Evolutionary conservation across 192 early-diverging fungal species (phyloP).

Genomic region (Gonapodya sp.): DNA sequence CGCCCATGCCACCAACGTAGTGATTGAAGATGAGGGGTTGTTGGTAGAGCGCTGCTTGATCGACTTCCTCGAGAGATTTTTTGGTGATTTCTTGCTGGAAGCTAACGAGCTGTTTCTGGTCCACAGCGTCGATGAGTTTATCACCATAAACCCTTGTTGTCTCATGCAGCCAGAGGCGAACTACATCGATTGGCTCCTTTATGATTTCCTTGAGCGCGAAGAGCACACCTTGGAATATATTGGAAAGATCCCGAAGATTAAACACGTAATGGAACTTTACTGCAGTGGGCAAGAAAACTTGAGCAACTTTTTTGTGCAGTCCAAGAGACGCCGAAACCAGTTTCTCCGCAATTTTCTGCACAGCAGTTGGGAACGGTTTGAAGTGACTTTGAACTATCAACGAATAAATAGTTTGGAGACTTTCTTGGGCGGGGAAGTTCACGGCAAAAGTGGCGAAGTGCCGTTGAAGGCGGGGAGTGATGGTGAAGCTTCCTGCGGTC

Average conservation of each 20-base stretch:
- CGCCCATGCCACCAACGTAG: constrained; percentile 46
- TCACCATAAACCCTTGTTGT: constrained; percentile 48
- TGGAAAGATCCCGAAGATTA: constrained; percentile 48
- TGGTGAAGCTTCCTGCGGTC: constrained; percentile 53
- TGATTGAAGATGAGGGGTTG: constrained; percentile 52
- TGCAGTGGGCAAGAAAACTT: constrained; percentile 46
- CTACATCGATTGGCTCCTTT: constrained; percentile 43
- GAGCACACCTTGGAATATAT: constrained; percentile 55
- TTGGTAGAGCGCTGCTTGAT: constrained; percentile 37
- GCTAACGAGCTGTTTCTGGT: constrained; percentile 34
- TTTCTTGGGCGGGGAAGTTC: constrained; percentile 48
- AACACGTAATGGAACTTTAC: constrained; percentile 62
- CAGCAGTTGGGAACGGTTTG: constrained; percentile 40
- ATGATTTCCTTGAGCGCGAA: constrained; percentile 50
- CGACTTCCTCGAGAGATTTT: constrained; percentile 53
- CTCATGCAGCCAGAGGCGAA: constrained; percentile 49
- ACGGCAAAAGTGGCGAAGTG: constrained; percentile 56
- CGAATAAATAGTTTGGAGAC: constrained; percentile 45
- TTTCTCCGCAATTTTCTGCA: constrained; percentile 45
- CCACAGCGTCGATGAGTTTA: constrained; percentile 45
- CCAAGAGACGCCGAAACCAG: constrained; percentile 37
- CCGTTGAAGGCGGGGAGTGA: constrained; percentile 40
- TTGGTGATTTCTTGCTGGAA: constrained; percentile 47
- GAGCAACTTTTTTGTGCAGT: constrained; percentile 48
- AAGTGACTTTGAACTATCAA: constrained; percentile 45